These are phyloP conservation scores for Umbelopsis sp. DNA, from an alignment of 192 early-diverging fungal genomes.

Conservation along the genomic window DNA sequence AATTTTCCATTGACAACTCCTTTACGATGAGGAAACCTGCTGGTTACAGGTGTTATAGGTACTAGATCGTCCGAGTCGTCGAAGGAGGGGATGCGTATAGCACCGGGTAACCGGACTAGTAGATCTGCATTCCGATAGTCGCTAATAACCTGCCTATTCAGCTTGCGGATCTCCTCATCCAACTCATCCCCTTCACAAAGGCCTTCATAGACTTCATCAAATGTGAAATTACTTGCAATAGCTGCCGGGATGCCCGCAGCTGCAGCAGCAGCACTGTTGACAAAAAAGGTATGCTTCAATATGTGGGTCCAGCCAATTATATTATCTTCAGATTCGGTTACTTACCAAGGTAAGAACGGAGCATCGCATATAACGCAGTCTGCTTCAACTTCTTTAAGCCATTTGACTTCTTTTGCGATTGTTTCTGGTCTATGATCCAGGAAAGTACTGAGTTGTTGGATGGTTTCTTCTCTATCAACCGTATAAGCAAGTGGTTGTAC, in stretches of 20 bases:
- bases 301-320: background rate
- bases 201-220: constrained; percentile 58
- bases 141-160: constrained; percentile 42
- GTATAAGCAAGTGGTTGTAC: constrained; percentile 63
- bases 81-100: constrained; percentile 61
- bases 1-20: constrained; percentile 37
- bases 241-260: constrained; percentile 52
- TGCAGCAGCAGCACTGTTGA: constrained; percentile 51
- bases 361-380: constrained; percentile 60
- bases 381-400: constrained; percentile 52
- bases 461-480: constrained; percentile 57
- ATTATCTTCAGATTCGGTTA: background rate
- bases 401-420: constrained; percentile 46
- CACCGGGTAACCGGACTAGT: constrained; percentile 53
- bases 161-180: constrained; percentile 40
- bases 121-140: constrained; percentile 58
- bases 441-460: constrained; percentile 50
- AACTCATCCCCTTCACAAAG: constrained; percentile 55
- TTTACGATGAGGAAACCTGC: constrained; percentile 17
- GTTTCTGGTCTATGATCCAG: constrained; percentile 41
- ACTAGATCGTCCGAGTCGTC: constrained; percentile 33
- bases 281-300: background rate
- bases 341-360: constrained; percentile 59
- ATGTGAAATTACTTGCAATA: constrained; percentile 64
- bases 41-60: constrained; percentile 22